Conservation (phyloP, 768 basidiomycete genomes). For the Candolleomyces efflorescens region DNA sequence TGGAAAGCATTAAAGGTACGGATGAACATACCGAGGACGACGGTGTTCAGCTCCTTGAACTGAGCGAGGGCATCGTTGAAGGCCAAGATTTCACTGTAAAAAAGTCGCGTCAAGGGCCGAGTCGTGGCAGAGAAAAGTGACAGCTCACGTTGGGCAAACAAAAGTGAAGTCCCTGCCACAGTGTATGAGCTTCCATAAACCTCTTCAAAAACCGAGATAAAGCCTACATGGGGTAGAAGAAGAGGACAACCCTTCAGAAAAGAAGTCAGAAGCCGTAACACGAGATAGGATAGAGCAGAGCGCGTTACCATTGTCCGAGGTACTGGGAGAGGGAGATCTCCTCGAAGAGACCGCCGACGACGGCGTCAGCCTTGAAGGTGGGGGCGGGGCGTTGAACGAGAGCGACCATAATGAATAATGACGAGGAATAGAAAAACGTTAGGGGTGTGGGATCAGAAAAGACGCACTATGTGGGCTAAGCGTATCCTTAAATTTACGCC, state of each 20-base stretch:
- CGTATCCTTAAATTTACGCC: constrained; percentile 2
- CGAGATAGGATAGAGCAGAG: background rate
- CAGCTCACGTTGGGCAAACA: constrained; percentile 76
- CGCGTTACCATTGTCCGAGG: constrained; percentile 74
- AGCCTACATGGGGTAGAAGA: constrained; percentile 90
- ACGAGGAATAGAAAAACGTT: background rate
- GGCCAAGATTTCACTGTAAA: constrained; percentile 73
- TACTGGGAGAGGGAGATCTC: constrained; percentile 71
- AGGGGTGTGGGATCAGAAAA: background rate
- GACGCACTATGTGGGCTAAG: background rate
- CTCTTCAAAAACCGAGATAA: background rate
- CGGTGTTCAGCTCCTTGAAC: constrained; percentile 70
- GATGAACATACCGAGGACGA: constrained; percentile 61
- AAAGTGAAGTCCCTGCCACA: constrained; percentile 74
- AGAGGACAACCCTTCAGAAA: constrained; percentile 72
- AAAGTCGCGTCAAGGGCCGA: background rate
- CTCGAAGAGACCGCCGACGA: constrained; percentile 74
- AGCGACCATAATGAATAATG: constrained; percentile 46
- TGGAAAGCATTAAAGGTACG: background rate
- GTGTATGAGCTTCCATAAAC: background rate
- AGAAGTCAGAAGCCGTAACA: constrained; percentile 9
- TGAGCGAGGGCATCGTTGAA: constrained; percentile 84
- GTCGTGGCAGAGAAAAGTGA: background rate
- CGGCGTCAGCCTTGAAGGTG: constrained; percentile 67
- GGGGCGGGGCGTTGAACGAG: constrained; percentile 85